A percentile compares a stretch with the other conserved stretches of the same genome.
phyloP scores from a whole-genome alignment of 176 grass and related monocot genomes.

The Musa acuminata region DNA sequence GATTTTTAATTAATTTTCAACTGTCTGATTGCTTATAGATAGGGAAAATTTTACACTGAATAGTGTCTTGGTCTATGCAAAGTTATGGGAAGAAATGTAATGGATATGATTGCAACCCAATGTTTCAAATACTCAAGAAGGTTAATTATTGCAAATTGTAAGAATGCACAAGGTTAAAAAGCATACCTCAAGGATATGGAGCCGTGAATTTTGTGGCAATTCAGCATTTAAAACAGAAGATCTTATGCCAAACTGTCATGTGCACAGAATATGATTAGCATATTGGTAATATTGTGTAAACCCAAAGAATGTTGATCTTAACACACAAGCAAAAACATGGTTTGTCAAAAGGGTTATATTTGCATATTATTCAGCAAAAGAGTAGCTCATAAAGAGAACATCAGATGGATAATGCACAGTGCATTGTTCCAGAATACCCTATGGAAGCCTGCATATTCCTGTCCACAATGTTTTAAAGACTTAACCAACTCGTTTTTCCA shows the following conservation, averaged over 20 bases:
- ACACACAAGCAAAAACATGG: conserved; percentile 7
- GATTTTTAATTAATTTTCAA: too few species aligned
- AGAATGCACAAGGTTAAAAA: conserved; percentile 3
- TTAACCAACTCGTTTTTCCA: neutral
- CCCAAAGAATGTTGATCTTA: conserved; percentile 13
- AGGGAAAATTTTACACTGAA: too few species aligned
- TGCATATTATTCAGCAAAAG: too few species aligned
- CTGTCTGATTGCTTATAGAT: too few species aligned
- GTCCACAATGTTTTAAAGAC: neutral
- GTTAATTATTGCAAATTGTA: neutral
- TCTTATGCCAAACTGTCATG: conserved; percentile 75
- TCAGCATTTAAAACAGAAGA: conserved; percentile 92
- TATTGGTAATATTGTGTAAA: neutral
- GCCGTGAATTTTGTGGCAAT: conserved; percentile 94
- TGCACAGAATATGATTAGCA: neutral
- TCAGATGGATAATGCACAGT: neutral
- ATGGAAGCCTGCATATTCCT: neutral
- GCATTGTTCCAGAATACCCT: neutral
- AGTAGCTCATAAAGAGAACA: too few species aligned
- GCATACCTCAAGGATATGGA: conserved; percentile 86
- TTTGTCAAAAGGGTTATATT: too few species aligned
- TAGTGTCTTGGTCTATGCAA: too few species aligned
- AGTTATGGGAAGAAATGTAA: too few species aligned
- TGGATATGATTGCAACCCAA: too few species aligned
- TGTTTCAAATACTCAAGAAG: too few species aligned